Evolutionary conservation across 78 protist species (phyloP).

Genomic region (Isochrysis galbana): DNA sequence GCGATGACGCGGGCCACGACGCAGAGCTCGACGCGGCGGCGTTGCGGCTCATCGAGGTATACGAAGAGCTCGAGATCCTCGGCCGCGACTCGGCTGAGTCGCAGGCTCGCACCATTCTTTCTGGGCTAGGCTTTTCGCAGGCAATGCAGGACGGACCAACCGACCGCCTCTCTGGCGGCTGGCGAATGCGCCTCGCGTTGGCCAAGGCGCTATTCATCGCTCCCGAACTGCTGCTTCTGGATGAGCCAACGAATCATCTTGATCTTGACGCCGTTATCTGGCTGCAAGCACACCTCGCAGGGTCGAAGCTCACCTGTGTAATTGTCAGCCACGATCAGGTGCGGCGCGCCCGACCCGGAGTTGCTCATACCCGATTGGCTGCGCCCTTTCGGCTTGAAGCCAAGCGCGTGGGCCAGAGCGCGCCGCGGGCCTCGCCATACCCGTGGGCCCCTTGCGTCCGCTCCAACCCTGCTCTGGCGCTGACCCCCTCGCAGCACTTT

Average conservation of each 20-base stretch:
- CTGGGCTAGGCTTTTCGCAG: conserved; percentile 81
- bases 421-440: too few species aligned
- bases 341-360: conserved; percentile 69
- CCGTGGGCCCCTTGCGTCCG: too few species aligned
- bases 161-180: conserved; percentile 85
- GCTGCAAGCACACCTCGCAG: conserved; percentile 52
- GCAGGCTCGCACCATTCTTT: conserved; percentile 48
- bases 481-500: conserved; percentile 77
- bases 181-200: conserved; percentile 92
- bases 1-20: neutral
- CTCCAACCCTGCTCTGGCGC: too few species aligned
- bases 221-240: too few species aligned
- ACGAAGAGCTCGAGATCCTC: conserved; percentile 42
- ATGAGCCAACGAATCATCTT: too few species aligned
- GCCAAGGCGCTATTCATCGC: conserved; percentile 85
- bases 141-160: conserved; percentile 51
- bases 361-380: too few species aligned
- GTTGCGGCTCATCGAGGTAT: neutral
- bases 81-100: conserved; percentile 39
- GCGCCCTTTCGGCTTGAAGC: too few species aligned
- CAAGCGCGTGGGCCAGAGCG: too few species aligned
- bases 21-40: neutral
- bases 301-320: conserved; percentile 73
- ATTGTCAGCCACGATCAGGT: conserved; percentile 89
- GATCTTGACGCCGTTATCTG: conserved; percentile 84